Base-by-base conservation (phyloP, 768 basidiomycete species). In the Auriculariales sp. region DNA sequence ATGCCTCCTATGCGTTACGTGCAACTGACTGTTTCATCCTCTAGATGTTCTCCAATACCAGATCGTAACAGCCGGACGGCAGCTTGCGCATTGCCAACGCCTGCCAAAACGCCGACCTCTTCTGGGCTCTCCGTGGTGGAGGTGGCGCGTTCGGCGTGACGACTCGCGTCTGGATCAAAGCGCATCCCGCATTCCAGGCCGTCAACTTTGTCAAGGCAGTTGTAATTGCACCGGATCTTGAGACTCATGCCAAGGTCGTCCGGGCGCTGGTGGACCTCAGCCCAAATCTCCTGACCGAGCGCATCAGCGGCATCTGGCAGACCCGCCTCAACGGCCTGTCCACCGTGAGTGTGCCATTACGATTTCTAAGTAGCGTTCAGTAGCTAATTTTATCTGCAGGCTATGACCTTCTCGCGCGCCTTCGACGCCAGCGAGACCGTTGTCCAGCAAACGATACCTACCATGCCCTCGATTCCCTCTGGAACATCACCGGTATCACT, bases 81-180 rank as follows among this genome's bases (percentile, higher is more conserved):
- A 31, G 39, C n/a, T 22, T 50, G n/a, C 45, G 33, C 34, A 29
- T 25, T 19, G 28, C 17, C 7, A 53, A 49, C 30, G 15, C n/a
- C 17, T 46, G 22, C 14, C 34, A 33, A 44, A 46, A 51, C 11
- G 46, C 27, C 28, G 52, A 53, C 36, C 33, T 53, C 10, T 53
- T 53, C 45, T 53, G 52, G 52, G 52, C 49, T 19, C 24, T 53
- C 7, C 50, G 52, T 33, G 52, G 52, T 5, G 52, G 52, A n/a
- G 52, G 52, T 11, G 52, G 35, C 12, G 52, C 32, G 25, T 49
- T 49, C 28, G 49, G 49, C 15, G 49, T 49, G 19, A 19, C 31
- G 31, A 32, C 31, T 15, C 31, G 31, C 15, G 31, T 15, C 15
- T 32, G 31, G 31, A 9, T 32, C 9, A 32, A 32, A 15, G 7